Evolutionary conservation across 106 monocot genomes (phyloP).

Genomic region (Gastrodia elata): DNA sequence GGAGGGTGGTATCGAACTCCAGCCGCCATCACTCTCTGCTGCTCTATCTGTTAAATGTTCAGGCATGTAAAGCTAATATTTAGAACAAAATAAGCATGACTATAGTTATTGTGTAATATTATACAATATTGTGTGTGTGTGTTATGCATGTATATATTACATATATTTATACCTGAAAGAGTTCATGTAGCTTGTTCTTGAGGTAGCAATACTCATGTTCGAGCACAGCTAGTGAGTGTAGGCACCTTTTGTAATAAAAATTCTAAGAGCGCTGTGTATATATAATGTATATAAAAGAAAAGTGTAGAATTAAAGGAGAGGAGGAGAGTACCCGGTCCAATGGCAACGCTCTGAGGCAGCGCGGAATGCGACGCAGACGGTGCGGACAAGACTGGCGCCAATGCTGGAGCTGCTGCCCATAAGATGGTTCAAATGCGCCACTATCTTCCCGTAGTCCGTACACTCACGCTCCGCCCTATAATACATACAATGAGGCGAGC

Average conservation of each 20-base stretch:
- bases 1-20: constrained; percentile 8
- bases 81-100: too few relatives aligned
- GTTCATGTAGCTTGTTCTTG: constrained; percentile 20
- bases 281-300: too few relatives aligned
- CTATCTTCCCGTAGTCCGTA: constrained; percentile 30
- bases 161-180: constrained; percentile 12
- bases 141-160: neutral
- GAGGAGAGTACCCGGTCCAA: constrained; percentile 19
- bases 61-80: too few relatives aligned
- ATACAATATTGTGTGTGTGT: neutral
- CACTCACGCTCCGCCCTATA: constrained; percentile 19
- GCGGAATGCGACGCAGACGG: constrained; percentile 29
- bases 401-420: constrained; percentile 48
- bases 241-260: constrained; percentile 12
- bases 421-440: constrained; percentile 25
- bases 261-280: too few relatives aligned
- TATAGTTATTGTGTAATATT: neutral
- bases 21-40: constrained; percentile 13
- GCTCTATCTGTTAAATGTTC: constrained; percentile 10
- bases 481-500: neutral
- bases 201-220: constrained; percentile 29
- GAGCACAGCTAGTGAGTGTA: constrained; percentile 17
- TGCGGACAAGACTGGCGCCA: constrained; percentile 26
- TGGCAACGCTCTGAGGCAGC: constrained; percentile 25
- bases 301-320: neutral